phyloP scores from a whole-genome alignment of 345 rosid species.

The Aquilaria malaccensis region DNA sequence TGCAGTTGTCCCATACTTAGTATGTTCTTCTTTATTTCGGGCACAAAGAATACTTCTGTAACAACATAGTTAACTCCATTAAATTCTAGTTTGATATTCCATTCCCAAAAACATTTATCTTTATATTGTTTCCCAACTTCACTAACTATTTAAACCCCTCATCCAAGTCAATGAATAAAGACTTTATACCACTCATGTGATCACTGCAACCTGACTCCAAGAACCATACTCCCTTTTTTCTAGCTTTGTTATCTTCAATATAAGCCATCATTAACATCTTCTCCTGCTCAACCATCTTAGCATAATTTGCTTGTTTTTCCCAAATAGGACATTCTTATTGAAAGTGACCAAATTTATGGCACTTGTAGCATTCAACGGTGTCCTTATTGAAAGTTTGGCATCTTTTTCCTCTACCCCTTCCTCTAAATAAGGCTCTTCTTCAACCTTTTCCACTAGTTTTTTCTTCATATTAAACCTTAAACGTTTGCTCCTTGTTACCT shows the following conservation, averaged over 20 bases:
- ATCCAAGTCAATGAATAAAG: not conserved
- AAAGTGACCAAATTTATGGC: not conserved
- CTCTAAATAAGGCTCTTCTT: too few species aligned
- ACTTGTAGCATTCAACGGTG: too few species aligned
- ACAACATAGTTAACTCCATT: not conserved
- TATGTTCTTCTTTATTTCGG: too few species aligned
- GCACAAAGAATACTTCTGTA: too few species aligned
- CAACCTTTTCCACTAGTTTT: too few species aligned
- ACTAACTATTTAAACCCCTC: not conserved
- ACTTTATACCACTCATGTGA: not conserved
- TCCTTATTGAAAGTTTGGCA: too few species aligned
- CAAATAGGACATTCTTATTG: not conserved
- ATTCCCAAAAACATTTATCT: not conserved
- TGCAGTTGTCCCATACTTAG: too few species aligned
- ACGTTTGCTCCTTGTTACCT: too few species aligned
- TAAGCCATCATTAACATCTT: constrained; percentile 3
- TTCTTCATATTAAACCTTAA: too few species aligned
- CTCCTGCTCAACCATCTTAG: not conserved
- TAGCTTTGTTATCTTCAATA: not conserved
- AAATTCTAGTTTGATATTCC: not conserved
- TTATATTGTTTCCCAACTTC: not conserved
- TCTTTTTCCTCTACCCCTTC: too few species aligned
- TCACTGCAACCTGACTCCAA: not conserved
- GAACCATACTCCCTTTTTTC: not conserved
- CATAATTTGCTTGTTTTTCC: constrained; percentile 7